Conservation (phyloP, 1,284 basidiomycete species). For the Ceratobasidium theobromae region DNA sequence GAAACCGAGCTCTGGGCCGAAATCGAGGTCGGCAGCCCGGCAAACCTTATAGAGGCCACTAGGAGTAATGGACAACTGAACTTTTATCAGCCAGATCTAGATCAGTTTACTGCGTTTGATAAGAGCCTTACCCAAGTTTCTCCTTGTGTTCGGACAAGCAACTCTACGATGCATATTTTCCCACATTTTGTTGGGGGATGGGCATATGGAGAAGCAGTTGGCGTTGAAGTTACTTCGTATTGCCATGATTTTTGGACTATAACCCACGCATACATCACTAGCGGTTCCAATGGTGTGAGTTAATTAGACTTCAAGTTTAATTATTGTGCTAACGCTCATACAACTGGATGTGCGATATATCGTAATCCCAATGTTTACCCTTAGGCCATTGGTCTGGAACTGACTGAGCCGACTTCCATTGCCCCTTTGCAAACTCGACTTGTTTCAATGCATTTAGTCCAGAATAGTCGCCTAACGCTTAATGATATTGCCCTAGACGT, state of each 20-base stretch:
- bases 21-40: constrained; percentile 54
- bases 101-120: too few species aligned
- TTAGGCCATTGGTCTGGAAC: constrained; percentile 24
- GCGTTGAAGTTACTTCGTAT: constrained; percentile 54
- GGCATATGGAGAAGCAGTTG: constrained; percentile 65
- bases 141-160: not conserved
- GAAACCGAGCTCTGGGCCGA: constrained; percentile 39
- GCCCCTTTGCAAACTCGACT: constrained; percentile 35
- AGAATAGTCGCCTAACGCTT: constrained; percentile 4
- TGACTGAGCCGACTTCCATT: constrained; percentile 19
- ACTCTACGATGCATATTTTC: constrained; percentile 52
- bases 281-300: not conserved
- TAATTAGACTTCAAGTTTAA: too few species aligned
- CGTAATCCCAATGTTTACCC: too few species aligned
- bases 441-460: constrained; percentile 34
- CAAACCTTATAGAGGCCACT: too few species aligned
- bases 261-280: not conserved
- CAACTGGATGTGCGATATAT: too few species aligned
- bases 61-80: too few species aligned
- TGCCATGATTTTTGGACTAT: not conserved
- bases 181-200: constrained; percentile 68
- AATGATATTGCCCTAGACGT: not conserved
- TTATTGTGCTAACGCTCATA: too few species aligned
- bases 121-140: too few species aligned
- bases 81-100: too few species aligned